Conservation (phyloP, 75 land plant species). For the Chamaecyparis obtusa region DNA sequence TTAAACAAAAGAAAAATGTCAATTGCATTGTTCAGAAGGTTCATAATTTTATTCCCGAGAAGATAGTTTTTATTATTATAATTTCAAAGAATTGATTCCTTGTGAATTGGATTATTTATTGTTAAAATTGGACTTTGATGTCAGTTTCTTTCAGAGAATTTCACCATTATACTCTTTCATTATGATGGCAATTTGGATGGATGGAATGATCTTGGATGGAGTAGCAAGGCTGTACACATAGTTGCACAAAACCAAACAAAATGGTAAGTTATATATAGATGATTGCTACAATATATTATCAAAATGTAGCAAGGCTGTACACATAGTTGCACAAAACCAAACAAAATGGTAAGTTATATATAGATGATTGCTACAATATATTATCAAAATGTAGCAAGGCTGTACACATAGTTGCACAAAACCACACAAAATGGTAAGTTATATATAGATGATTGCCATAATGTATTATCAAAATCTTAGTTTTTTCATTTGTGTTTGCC, state of each 20-base stretch:
- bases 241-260: slow-evolving; percentile 88
- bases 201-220: slow-evolving; percentile 86
- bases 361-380: neutral
- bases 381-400: slow-evolving; percentile 42
- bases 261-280: slow-evolving; percentile 48
- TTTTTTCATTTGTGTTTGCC: neutral
- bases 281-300: neutral
- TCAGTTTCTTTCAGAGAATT: slow-evolving; percentile 71
- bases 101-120: neutral
- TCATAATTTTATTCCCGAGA: neutral
- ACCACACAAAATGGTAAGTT: slow-evolving; percentile 93
- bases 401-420: slow-evolving; percentile 72
- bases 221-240: slow-evolving; percentile 63
- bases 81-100: neutral
- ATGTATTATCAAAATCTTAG: neutral
- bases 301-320: slow-evolving; percentile 46
- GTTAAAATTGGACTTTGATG: slow-evolving; percentile 10
- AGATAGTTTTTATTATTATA: neutral
- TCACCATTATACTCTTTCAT: slow-evolving; percentile 87
- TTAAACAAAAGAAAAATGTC: slow-evolving; percentile 66
- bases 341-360: slow-evolving; percentile 76
- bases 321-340: slow-evolving; percentile 78
- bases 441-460: neutral
- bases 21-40: slow-evolving; percentile 71
- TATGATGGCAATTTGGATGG: slow-evolving; percentile 86